phyloP scores from a whole-genome alignment of 148 eudicot genomes.

The Camellia granthamiana region DNA sequence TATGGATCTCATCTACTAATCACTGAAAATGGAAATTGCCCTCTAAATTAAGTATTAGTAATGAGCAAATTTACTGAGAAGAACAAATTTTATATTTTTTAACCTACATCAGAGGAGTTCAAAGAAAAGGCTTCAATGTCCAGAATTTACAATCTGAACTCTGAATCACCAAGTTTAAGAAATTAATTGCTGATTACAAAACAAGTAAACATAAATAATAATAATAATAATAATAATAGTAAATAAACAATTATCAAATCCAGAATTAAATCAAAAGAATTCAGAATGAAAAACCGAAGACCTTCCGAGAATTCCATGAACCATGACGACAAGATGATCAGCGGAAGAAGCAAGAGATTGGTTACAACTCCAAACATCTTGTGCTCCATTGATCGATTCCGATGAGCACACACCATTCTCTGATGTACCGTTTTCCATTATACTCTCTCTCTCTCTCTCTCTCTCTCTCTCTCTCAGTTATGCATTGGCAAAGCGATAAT shows the following conservation, averaged over 20 bases:
- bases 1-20: too few relatives aligned
- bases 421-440: too few relatives aligned
- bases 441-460: too few relatives aligned
- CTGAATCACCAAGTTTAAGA: background rate
- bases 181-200: background rate
- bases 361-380: too few relatives aligned
- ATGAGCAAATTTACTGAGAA: too few relatives aligned
- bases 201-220: background rate
- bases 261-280: background rate
- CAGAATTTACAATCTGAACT: too few relatives aligned
- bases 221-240: background rate
- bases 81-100: background rate
- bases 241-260: background rate
- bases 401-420: too few relatives aligned
- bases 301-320: slow-evolving; percentile 95
- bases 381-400: too few relatives aligned
- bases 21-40: too few relatives aligned
- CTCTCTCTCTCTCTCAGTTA: too few relatives aligned
- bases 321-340: slow-evolving; percentile 95
- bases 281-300: slow-evolving; percentile 10
- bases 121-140: background rate
- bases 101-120: background rate
- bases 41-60: too few relatives aligned
- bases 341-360: slow-evolving; percentile 44
- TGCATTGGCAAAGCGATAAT: too few relatives aligned